Base-by-base conservation (phyloP, 129 eudicot genomes). In the Helianthus tuberosus region DNA sequence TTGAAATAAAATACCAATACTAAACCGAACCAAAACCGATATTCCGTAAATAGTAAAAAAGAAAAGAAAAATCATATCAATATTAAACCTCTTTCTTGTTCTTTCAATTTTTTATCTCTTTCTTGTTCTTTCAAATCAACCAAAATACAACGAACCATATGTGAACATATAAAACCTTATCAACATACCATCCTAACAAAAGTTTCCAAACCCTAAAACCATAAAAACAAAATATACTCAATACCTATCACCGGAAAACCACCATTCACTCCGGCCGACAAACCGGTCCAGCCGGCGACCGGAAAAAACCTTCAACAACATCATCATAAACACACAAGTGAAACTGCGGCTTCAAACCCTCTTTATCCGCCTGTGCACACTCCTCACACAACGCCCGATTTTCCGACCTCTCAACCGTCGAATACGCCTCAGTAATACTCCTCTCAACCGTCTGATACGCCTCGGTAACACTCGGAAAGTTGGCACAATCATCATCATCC, bases 271-370 rank as follows among this genome's bases (percentile, higher is more conserved):
- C 13, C 20, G 29, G 14, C 27, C 27, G 23, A 32, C 36, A 44
- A 46, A 66, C 8, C 16, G 53, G 71, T 23, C 71, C 71, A 0
- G 36, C 15, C 16, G 55, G 15, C 6, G 71, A 43, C 39, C 53
- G 35, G 51, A 43, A 44, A 44, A 66, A 44, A 1, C 71, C 71
- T 66, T 66, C 71, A 5, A 43, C 54, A 10, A 66, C 53, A 4
- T 66, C 71, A 20, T 66, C 89, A 38, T 75, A 59, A 11, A 68
- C 81, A 27, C 89, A 87, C 13, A 35, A 69, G 67, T 87, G 92
- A 73, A 87, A 87, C 64, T 48, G 47, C 77, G 72, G 69, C 58
- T 77, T 29, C 11, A 10, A 36, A 1, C 75, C 80, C 11, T 25
- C n/a, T 13, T 6, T 51, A 36, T 57, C 46, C 35, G 55, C 67